These are phyloP conservation scores for Globisporangium emineosum DNA, from an alignment of 352 stramenopile genomes.

Conservation along the genomic window DNA sequence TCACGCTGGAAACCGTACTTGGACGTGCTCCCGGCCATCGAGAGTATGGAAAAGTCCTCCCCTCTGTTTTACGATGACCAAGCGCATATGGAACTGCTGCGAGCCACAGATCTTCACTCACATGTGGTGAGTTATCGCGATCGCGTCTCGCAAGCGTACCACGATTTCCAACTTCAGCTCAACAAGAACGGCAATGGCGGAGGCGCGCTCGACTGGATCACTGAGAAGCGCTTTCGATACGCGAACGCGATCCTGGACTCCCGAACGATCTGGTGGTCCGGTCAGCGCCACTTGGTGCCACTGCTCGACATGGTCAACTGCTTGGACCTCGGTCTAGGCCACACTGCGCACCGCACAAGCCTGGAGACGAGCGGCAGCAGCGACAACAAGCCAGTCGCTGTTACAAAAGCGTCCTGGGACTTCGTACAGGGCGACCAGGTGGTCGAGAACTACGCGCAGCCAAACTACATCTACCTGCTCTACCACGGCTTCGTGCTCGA, in stretches of 20 bases:
- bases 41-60: constrained; percentile 25
- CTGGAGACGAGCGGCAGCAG: constrained; percentile 18
- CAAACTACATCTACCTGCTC: constrained; percentile 92
- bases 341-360: constrained; percentile 51
- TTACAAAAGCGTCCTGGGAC: constrained; percentile 67
- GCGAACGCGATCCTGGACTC: constrained; percentile 87
- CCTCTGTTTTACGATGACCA: constrained; percentile 49
- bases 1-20: constrained; percentile 87
- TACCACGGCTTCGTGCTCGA: constrained; percentile 90
- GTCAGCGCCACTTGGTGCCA: constrained; percentile 88
- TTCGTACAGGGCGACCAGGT: constrained; percentile 73
- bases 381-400: constrained; percentile 30
- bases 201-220: constrained; percentile 43
- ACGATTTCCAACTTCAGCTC: constrained; percentile 5
- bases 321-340: constrained; percentile 34
- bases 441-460: constrained; percentile 93
- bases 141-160: constrained; percentile 19
- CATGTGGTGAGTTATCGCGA: constrained; percentile 37
- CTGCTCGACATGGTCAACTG: constrained; percentile 96
- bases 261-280: constrained; percentile 92
- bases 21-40: constrained; percentile 60
- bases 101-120: constrained; percentile 37
- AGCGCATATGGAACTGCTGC: constrained; percentile 49
- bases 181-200: not conserved
- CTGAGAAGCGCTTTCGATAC: constrained; percentile 65